Conservation (phyloP, 2,329 filamentous ascomycete species). For the Sporothrix curviconia region DNA sequence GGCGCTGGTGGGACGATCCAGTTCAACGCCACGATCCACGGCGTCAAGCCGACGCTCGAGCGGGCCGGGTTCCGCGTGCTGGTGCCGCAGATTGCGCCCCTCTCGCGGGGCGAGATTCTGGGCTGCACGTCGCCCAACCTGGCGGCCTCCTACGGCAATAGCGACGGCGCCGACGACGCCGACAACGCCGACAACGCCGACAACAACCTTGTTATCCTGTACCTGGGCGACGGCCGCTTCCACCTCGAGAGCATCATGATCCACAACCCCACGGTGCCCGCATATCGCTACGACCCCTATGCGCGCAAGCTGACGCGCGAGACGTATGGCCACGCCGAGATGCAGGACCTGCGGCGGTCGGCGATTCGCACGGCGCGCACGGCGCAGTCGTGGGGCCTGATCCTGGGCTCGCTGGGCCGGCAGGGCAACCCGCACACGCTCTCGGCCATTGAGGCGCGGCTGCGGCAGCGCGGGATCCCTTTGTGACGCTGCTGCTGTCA, state of each 20-base stretch:
- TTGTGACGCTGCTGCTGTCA: constrained; percentile 77
- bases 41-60: constrained; percentile 69
- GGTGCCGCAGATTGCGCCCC: constrained; percentile 84
- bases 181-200: constrained; percentile 35
- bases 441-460: constrained; percentile 71
- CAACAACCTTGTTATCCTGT: constrained; percentile 69
- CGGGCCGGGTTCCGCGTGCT: constrained; percentile 77
- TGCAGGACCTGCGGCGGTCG: constrained; percentile 70
- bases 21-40: constrained; percentile 95
- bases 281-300: constrained; percentile 96
- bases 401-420: constrained; percentile 82
- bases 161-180: constrained; percentile 36
- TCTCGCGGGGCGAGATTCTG: constrained; percentile 92
- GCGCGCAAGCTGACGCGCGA: constrained; percentile 86
- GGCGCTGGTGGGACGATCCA: constrained; percentile 96
- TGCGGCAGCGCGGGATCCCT: constrained; percentile 66
- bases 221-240: constrained; percentile 87
- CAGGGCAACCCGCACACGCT: constrained; percentile 96
- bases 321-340: constrained; percentile 84
- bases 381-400: constrained; percentile 78
- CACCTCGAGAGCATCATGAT: constrained; percentile 99
- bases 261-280: constrained; percentile 83
- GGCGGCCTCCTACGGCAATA: constrained; percentile 13
- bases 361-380: constrained; percentile 70
- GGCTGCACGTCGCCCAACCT: constrained; percentile 82